These are phyloP conservation scores for Ampelomyces quisqualis DNA, from an alignment of 2,329 filamentous ascomycete species.

Conservation along the genomic window DNA sequence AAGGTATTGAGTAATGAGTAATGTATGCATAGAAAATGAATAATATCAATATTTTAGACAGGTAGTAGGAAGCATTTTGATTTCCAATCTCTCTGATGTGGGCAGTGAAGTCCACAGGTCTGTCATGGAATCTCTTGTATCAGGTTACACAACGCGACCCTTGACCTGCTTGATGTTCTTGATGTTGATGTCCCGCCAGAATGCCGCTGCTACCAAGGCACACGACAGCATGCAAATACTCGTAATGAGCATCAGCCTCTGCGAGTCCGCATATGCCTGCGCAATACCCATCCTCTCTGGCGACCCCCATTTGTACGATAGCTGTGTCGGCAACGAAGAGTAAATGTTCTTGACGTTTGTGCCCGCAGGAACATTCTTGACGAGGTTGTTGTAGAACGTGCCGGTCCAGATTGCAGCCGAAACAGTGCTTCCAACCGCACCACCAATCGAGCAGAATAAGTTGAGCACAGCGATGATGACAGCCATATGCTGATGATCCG, in stretches of 20 bases:
- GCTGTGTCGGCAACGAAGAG: conserved; percentile 48
- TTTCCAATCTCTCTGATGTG: too few species aligned
- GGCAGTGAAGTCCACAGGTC: too few species aligned
- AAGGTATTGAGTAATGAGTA: conserved; percentile 8
- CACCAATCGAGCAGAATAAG: conserved; percentile 52
- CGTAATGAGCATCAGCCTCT: conserved; percentile 42
- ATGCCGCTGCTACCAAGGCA: conserved; percentile 37
- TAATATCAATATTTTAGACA: background rate
- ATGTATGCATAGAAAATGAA: background rate
- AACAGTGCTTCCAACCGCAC: conserved; percentile 52
- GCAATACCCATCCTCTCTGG: conserved; percentile 50
- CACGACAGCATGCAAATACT: conserved; percentile 30
- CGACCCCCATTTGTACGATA: conserved; percentile 54
- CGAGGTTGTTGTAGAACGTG: conserved; percentile 56
- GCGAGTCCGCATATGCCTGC: conserved; percentile 40
- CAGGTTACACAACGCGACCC: conserved; percentile 46
- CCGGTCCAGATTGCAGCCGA: conserved; percentile 66
- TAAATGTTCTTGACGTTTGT: conserved; percentile 46
- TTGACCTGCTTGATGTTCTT: conserved; percentile 45
- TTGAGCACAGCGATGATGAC: conserved; percentile 50
- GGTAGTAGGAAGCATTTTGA: background rate
- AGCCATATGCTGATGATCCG: conserved; percentile 37
- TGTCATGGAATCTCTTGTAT: background rate
- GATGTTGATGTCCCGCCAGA: conserved; percentile 36
- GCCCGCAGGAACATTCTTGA: conserved; percentile 48